Conservation (phyloP, 371 early-diverging fungal species). For the Fennellomyces sp. region DNA sequence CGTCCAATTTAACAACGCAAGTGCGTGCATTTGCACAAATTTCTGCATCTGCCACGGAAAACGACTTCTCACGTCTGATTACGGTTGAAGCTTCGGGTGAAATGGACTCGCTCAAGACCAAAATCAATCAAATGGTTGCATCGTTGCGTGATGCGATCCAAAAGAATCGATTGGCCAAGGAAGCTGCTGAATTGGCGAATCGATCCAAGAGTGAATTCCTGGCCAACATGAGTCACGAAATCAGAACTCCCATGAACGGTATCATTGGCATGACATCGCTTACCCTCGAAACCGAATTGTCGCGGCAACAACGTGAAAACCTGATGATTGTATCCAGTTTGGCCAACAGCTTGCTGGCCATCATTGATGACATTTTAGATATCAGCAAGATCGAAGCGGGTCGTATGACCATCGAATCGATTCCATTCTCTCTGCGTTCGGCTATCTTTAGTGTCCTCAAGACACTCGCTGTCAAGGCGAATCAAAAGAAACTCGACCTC, state of each 20-base stretch:
- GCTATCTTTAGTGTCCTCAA: constrained; percentile 62
- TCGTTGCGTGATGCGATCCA: constrained; percentile 66
- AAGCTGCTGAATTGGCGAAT: constrained; percentile 71
- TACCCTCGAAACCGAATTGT: constrained; percentile 60
- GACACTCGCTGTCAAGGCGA: constrained; percentile 61
- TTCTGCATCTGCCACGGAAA: constrained; percentile 57
- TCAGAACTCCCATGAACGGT: constrained; percentile 60
- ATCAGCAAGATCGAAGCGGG: constrained; percentile 81
- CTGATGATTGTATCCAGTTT: constrained; percentile 66
- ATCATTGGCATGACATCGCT: constrained; percentile 70
- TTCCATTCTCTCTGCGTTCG: constrained; percentile 61
- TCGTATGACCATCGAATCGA: constrained; percentile 65
- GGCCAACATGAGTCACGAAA: constrained; percentile 73
- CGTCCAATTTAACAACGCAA: constrained; percentile 38
- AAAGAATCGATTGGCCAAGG: constrained; percentile 65
- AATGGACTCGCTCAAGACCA: constrained; percentile 70
- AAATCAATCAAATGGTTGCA: constrained; percentile 70
- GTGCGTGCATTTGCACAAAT: constrained; percentile 59
- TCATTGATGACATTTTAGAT: constrained; percentile 78
- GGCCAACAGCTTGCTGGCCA: constrained; percentile 64
- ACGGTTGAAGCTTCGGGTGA: constrained; percentile 71
- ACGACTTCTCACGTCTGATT: constrained; percentile 64
- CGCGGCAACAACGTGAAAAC: constrained; percentile 71
- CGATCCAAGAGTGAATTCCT: constrained; percentile 73
- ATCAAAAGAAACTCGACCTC: constrained; percentile 62